phyloP scores from a whole-genome alignment of 352 stramenopile genomes.

The Phytopythium mirpurense region DNA sequence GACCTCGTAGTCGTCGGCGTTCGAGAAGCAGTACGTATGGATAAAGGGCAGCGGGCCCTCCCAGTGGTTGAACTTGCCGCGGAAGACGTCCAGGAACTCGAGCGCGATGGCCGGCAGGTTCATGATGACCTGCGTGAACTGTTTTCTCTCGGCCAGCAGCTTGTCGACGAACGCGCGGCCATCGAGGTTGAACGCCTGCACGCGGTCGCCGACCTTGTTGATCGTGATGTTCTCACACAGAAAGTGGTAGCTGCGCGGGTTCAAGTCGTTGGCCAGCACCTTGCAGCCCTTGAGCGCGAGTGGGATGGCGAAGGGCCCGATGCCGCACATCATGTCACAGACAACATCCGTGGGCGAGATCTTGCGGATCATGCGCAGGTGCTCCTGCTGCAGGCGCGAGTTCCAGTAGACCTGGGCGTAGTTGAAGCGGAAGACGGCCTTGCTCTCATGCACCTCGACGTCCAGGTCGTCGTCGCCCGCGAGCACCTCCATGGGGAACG shows the following conservation, averaged over 20 bases:
- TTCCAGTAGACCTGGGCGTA: constrained; percentile 98
- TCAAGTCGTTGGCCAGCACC: constrained; percentile 93
- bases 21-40: constrained; percentile 96
- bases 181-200: constrained; percentile 91
- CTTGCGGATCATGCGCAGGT: constrained; percentile 87
- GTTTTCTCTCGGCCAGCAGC: constrained; percentile 56
- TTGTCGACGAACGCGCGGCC: constrained; percentile 89
- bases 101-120: constrained; percentile 94
- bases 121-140: constrained; percentile 93
- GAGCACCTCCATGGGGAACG: constrained; percentile 96
- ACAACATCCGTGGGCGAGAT: constrained; percentile 72
- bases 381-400: constrained; percentile 92
- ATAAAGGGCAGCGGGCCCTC: constrained; percentile 78
- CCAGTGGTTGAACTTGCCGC: constrained; percentile 58
- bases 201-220: constrained; percentile 86
- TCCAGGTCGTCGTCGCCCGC: constrained; percentile 81
- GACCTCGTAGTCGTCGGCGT: constrained; percentile 58
- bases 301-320: constrained; percentile 95
- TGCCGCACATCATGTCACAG: constrained; percentile 94
- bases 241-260: constrained; percentile 89
- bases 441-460: constrained; percentile 91
- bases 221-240: constrained; percentile 86
- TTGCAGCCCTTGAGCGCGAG: constrained; percentile 79
- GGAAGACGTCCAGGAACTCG: constrained; percentile 91
- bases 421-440: constrained; percentile 92